Percentiles rank a stretch among this genome's conserved stretches.
phyloP scores from a whole-genome alignment of 768 basidiomycete species.

The Leccinum olivaceopallidum region DNA sequence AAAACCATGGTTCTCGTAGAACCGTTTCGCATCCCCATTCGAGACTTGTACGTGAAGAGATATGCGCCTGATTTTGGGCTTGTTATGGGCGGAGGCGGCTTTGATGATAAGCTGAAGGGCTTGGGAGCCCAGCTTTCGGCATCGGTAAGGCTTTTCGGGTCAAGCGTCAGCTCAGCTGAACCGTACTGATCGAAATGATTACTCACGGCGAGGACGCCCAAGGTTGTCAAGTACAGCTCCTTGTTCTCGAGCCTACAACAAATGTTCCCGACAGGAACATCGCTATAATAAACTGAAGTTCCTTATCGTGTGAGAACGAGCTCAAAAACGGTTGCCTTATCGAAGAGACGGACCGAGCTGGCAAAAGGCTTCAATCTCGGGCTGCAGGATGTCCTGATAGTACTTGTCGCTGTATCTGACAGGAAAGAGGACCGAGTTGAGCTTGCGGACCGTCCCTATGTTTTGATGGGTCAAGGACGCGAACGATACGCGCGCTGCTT shows the following conservation, averaged over 20 bases:
- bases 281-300: constrained; percentile 83
- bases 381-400: constrained; percentile 74
- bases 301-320: constrained; percentile 27
- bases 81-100: constrained; percentile 58
- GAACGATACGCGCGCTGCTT: constrained; percentile 56
- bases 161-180: constrained; percentile 17
- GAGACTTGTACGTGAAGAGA: constrained; percentile 89
- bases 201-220: constrained; percentile 86
- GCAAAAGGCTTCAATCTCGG: constrained; percentile 84
- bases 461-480: constrained; percentile 80
- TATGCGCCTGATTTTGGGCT: constrained; percentile 65
- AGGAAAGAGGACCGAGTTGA: constrained; percentile 81
- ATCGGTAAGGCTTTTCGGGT: constrained; percentile 74
- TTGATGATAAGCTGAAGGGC: constrained; percentile 66
- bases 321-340: constrained; percentile 11
- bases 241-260: constrained; percentile 82
- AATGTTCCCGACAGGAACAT: constrained; percentile 86
- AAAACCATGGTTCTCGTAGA: constrained; percentile 87
- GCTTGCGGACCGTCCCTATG: constrained; percentile 64
- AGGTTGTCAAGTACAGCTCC: constrained; percentile 79
- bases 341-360: constrained; percentile 69
- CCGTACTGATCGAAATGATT: constrained; percentile 12
- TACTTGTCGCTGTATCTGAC: constrained; percentile 89
- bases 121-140: constrained; percentile 71
- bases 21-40: constrained; percentile 72